Base-by-base conservation (phyloP, 1,284 basidiomycete genomes). In the Neolentinus lepideus region DNA sequence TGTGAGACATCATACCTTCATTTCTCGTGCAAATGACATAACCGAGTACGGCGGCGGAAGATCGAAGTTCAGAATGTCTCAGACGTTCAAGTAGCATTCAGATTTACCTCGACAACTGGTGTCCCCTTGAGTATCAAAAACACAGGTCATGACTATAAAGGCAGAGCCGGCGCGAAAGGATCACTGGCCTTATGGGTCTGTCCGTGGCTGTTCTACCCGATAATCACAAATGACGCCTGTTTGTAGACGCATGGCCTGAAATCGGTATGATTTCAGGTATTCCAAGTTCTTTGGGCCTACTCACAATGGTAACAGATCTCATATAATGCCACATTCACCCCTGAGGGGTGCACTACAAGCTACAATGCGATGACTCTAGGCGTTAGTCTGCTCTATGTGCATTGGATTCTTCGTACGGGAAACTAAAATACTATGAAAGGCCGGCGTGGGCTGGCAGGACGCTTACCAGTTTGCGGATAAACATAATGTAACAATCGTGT, bases 121-220 rank as follows among this genome's bases (percentile, higher is more conserved):
- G 62, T 71, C 10, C 66, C 62, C 2, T 59, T 77, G 0, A 69
- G 69, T 2, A 71, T 76, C 33, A 75, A 76, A 60, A 74, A 72
- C 60, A 70, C 71, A 51, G 73, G 73, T 1, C 72, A 74, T 56
- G 71, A 74, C 58, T 74, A 71, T 60, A 70, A 70, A 19, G 51
- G 45, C 38, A 27, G 47, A 22, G 14, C 58, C 72, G 73, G 11
- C 64, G 72, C n/a, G 70, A 69, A 0, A 69, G 66, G 48, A 62
- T 63, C n/a, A 59, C 60, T 19, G 61, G 63, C 38, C 66, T 69
- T 1, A 62, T 73, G 16, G 55, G 62, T 12, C 59, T 74, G n/a
- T 74, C 70, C 70, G 70, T 71, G 53, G 50, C 66, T 59, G 27
- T 9, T 26, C 6, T 6, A 31, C 12, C 29, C 29, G 4, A 31